Evolutionary conservation across 148 eudicot species (phyloP).

Genomic region (Bassia scoparia): DNA sequence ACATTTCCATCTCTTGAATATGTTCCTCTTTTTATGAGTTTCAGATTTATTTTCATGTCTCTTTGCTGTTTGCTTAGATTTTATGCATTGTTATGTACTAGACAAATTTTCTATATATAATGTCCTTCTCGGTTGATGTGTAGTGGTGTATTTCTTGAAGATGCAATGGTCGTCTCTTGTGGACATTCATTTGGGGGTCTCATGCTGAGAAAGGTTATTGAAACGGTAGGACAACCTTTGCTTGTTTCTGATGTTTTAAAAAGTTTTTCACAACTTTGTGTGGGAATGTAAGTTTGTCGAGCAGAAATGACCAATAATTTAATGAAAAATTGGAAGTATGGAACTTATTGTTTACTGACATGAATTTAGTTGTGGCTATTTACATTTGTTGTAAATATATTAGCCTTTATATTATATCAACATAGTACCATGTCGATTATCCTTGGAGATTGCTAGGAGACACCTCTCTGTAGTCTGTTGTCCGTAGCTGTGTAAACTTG

Average conservation of each 20-base stretch:
- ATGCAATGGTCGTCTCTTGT: constrained; percentile 79
- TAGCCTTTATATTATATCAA: not conserved
- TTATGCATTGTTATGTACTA: not conserved
- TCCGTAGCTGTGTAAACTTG: too few species aligned
- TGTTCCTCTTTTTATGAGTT: not conserved
- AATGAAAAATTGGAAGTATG: not conserved
- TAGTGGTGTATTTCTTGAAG: constrained; percentile 90
- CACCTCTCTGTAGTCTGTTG: not conserved
- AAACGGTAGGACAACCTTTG: constrained; percentile 42
- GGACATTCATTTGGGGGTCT: constrained; percentile 96
- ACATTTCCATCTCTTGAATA: not conserved
- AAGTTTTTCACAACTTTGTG: not conserved
- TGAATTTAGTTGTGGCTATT: not conserved
- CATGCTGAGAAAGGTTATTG: constrained; percentile 66
- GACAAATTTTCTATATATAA: not conserved
- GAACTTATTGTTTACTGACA: not conserved
- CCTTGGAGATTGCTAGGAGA: not conserved
- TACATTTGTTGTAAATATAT: not conserved
- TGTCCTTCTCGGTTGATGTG: constrained; percentile 23
- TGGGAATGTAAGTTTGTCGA: not conserved
- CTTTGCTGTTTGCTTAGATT: not conserved
- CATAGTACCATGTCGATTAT: not conserved
- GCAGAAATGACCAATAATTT: not conserved
- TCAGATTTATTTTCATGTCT: not conserved
- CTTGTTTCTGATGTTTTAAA: constrained; percentile 8